Conservation (phyloP, 495 filamentous ascomycete genomes). For the Venustampulla echinocandica region DNA sequence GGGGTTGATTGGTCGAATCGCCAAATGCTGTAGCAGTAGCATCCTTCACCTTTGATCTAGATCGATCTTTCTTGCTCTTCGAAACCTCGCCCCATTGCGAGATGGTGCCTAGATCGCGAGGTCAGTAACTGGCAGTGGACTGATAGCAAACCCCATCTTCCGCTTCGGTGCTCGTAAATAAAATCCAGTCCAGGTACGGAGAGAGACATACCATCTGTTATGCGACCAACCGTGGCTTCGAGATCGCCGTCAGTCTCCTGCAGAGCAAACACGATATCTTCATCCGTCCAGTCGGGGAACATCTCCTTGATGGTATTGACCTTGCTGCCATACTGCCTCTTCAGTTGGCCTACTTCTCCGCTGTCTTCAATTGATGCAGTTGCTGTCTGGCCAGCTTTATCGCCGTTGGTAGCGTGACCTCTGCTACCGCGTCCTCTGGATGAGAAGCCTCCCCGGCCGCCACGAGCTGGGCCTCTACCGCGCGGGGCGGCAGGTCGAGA, state of each 20-base stretch:
- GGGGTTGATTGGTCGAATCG: slow-evolving; percentile 29
- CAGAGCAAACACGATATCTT: slow-evolving; percentile 83
- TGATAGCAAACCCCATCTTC: not conserved
- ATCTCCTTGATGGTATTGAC: slow-evolving; percentile 75
- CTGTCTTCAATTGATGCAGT: slow-evolving; percentile 66
- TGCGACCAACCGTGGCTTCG: slow-evolving; percentile 73
- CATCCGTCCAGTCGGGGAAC: slow-evolving; percentile 85
- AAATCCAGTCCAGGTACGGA: too few species aligned
- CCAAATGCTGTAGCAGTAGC: slow-evolving; percentile 38
- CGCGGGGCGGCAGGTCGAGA: slow-evolving; percentile 66
- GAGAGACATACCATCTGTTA: slow-evolving; percentile 73
- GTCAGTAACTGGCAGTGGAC: slow-evolving; percentile 2
- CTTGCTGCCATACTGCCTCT: slow-evolving; percentile 72
- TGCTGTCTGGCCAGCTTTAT: slow-evolving; percentile 42
- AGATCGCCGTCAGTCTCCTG: slow-evolving; percentile 89
- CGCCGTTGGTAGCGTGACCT: slow-evolving; percentile 55
- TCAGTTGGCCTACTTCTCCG: slow-evolving; percentile 83
- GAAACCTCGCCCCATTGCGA: slow-evolving; percentile 94
- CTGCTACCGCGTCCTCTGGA: slow-evolving; percentile 56
- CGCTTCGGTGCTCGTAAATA: too few species aligned
- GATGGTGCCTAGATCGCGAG: slow-evolving; percentile 57
- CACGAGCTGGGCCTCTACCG: slow-evolving; percentile 72
- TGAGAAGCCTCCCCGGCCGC: slow-evolving; percentile 73
- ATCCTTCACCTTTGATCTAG: slow-evolving; percentile 77
- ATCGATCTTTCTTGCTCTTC: slow-evolving; percentile 78